phyloP scores from a whole-genome alignment of 2,329 filamentous ascomycete species.

The Colletotrichum liriopes region DNA sequence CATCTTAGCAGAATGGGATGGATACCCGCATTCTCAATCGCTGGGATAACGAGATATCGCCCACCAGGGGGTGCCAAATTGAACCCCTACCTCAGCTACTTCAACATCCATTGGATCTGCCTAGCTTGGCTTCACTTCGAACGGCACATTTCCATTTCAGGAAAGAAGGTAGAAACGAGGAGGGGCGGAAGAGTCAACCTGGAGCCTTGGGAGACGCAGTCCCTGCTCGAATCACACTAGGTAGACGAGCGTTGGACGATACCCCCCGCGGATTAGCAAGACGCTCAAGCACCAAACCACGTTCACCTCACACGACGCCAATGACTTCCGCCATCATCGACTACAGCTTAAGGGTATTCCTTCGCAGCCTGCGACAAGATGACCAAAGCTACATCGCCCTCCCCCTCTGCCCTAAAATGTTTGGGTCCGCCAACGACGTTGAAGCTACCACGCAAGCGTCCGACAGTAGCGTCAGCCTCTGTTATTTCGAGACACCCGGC shows the following conservation, averaged over 20 bases:
- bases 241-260: slow-evolving; percentile 1
- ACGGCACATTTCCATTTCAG: slow-evolving; percentile 21
- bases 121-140: slow-evolving; percentile 11
- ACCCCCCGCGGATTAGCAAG: slow-evolving; percentile 1
- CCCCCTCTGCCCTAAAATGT: slow-evolving; percentile 17
- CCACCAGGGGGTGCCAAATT: slow-evolving; percentile 1
- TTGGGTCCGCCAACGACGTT: slow-evolving; percentile 36
- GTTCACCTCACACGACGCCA: slow-evolving; percentile 4
- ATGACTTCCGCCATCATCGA: slow-evolving; percentile 10
- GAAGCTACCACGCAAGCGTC: slow-evolving; percentile 40
- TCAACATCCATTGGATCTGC: slow-evolving; percentile 8
- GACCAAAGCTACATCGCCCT: slow-evolving; percentile 1
- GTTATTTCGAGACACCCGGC: slow-evolving; percentile 38
- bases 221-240: neutral
- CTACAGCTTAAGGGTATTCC: slow-evolving; percentile 9
- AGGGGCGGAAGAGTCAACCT: neutral
- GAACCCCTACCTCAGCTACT: slow-evolving; percentile 14
- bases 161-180: slow-evolving; percentile 13
- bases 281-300: slow-evolving; percentile 17
- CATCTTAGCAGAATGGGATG: neutral
- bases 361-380: slow-evolving; percentile 15
- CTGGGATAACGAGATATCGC: neutral
- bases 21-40: slow-evolving; percentile 4
- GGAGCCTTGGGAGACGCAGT: neutral
- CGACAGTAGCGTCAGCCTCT: slow-evolving; percentile 39